phyloP scores from a whole-genome alignment of 83 land plant genomes.

The Diphasiastrum complanatum region DNA sequence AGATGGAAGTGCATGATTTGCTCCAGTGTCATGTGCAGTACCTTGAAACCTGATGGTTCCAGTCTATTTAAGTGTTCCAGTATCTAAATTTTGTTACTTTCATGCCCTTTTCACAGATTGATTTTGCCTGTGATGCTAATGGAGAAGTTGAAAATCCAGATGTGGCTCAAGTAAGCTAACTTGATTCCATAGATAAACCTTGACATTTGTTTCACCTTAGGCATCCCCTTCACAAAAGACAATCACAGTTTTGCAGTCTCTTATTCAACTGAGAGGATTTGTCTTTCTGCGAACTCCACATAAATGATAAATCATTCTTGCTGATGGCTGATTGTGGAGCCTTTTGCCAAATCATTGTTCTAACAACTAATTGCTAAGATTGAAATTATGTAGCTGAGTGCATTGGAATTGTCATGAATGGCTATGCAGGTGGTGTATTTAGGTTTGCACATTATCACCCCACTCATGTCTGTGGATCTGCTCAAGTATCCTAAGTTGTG shows the following conservation, averaged over 20 bases:
- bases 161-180: slow-evolving; percentile 64
- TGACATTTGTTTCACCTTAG: not conserved
- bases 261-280: no score
- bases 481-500: slow-evolving; percentile 93
- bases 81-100: not conserved
- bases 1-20: no score
- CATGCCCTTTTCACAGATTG: slow-evolving; percentile 51
- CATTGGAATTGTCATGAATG: no score
- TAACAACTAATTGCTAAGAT: no score
- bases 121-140: slow-evolving; percentile 60
- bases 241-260: no score
- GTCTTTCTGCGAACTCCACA: no score
- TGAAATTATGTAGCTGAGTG: no score
- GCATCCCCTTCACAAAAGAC: no score
- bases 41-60: no score
- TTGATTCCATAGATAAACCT: not conserved
- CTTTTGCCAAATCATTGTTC: slow-evolving; percentile 2
- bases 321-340: no score
- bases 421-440: slow-evolving; percentile 68
- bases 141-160: slow-evolving; percentile 49
- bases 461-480: slow-evolving; percentile 80
- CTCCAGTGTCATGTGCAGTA: no score
- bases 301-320: no score
- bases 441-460: slow-evolving; percentile 86
- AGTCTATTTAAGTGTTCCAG: not conserved